Base-by-base conservation (phyloP, 164 flowering plant species). In the Cinnamomum chago region DNA sequence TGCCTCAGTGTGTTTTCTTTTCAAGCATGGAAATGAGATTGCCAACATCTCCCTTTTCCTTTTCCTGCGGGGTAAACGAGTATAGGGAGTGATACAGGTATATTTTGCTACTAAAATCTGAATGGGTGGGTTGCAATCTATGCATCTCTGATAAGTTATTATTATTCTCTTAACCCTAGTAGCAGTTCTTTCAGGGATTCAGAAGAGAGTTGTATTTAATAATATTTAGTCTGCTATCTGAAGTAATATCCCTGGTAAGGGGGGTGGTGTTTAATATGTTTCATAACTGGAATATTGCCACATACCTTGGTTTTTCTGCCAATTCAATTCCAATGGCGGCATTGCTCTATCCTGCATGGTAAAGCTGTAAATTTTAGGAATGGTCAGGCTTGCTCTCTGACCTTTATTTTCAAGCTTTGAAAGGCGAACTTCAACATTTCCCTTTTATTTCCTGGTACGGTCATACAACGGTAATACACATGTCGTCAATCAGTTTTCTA, bases 11-110 rank as follows among this genome's bases (percentile, higher is more conserved):
- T 82, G 81, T 74, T 78, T 79, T 81, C 71, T 78, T 80, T 79
- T 78, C 83, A 65, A 84, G 88, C 86, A 75, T 76, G 83, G 71
- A 88, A 83, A 79, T 88, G 88, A 81, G 90, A 85, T 71, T 62
- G 75, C 65, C 81, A 75, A 81, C 69, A 28, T 25, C 30, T 69
- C 52, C 72, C 9, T 40, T 71, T 64, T 47, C 75, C 84, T 83
- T 81, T 81, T 76, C 67, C 76, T 82, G 79, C 81, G 87, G 73
- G 74, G 72, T 68, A 62, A 40, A 40, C 67, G 65, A 51, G 35
- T 28, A 68, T 75, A 73, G 71, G 76, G 60, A 77, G 69, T 65
- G 71, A 47, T 77, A 64, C 75, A 75, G 85, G 88, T 84, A 79
- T 76, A 64, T 23, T 76, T 55, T 78, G 70, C 71, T 74, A 69